Conservation (phyloP, 345 rosid species). For the Punica granatum region DNA sequence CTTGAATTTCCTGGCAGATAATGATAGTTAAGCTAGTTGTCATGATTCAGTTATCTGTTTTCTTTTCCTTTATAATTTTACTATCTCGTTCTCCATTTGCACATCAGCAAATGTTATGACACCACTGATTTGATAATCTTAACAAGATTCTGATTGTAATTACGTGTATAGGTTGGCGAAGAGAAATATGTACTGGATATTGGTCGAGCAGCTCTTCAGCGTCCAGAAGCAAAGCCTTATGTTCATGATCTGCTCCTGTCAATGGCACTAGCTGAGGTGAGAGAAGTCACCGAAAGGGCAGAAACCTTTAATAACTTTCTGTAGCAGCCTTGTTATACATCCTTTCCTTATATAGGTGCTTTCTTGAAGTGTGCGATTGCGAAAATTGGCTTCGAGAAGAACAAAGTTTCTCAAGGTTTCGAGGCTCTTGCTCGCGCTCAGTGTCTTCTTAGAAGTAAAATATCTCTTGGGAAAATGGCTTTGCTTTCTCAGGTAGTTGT, state of each 20-base stretch:
- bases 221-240: slow-evolving; percentile 69
- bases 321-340: slow-evolving; percentile 43
- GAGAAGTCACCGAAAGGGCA: slow-evolving; percentile 27
- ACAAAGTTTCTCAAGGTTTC: slow-evolving; percentile 82
- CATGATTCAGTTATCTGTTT: background rate
- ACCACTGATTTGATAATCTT: background rate
- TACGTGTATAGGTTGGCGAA: slow-evolving; percentile 65
- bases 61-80: background rate
- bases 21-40: background rate
- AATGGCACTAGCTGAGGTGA: slow-evolving; percentile 97
- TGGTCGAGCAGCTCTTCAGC: slow-evolving; percentile 73
- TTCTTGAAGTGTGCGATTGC: slow-evolving; percentile 95
- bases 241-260: slow-evolving; percentile 78
- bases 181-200: slow-evolving; percentile 71
- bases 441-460: slow-evolving; percentile 72
- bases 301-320: slow-evolving; percentile 24
- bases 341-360: slow-evolving; percentile 58
- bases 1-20: background rate
- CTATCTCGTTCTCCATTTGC: background rate
- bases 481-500: slow-evolving; percentile 61
- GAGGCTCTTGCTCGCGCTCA: slow-evolving; percentile 99
- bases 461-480: slow-evolving; percentile 64
- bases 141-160: background rate
- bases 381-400: slow-evolving; percentile 73
- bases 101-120: background rate